Evolutionary conservation across 257 asterid species (phyloP).

Genomic region (Voacanga thouarsii): DNA sequence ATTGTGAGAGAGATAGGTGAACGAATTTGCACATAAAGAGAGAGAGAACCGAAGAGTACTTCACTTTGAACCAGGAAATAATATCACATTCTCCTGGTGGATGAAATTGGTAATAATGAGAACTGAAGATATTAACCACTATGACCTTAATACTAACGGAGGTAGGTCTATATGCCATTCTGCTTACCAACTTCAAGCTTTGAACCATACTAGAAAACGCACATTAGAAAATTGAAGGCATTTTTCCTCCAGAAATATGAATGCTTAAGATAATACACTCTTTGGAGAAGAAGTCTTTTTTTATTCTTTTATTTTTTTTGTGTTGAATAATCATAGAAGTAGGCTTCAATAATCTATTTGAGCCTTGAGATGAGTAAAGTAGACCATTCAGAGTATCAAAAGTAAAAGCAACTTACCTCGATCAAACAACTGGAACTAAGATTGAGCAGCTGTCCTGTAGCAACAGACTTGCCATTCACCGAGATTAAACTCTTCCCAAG

Average conservation of each 20-base stretch:
- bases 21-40: background rate
- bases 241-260: background rate
- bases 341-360: background rate
- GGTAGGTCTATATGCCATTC: background rate
- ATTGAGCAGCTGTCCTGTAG: slow-evolving; percentile 60
- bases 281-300: background rate
- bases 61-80: background rate
- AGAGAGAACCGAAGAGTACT: background rate
- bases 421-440: slow-evolving; percentile 75
- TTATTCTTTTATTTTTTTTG: no score
- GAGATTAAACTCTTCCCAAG: slow-evolving; percentile 77
- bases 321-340: background rate
- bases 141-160: background rate
- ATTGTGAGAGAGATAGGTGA: background rate
- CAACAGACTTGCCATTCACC: slow-evolving; percentile 69
- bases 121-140: background rate
- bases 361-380: background rate
- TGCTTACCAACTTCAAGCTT: background rate
- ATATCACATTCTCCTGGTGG: background rate
- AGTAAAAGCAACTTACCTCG: slow-evolving; percentile 55
- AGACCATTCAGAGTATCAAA: background rate
- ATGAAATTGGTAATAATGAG: background rate
- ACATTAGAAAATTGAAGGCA: background rate
- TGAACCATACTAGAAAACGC: background rate
- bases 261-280: background rate